Evolutionary conservation across 345 rosid species (phyloP).

Genomic region (Orychophragmus violaceus): DNA sequence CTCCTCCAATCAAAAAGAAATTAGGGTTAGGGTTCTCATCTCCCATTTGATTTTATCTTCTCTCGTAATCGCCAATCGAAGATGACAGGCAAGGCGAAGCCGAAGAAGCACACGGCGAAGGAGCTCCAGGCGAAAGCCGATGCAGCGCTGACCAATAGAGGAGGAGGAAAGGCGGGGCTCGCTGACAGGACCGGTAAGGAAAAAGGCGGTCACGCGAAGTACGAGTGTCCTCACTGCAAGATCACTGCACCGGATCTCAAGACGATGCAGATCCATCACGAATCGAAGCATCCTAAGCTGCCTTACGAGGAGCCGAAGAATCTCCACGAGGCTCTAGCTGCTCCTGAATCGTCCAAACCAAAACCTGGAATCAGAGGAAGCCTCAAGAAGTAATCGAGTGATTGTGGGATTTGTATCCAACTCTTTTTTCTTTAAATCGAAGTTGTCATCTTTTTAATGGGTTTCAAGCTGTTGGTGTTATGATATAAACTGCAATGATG

Average conservation of each 20-base stretch:
- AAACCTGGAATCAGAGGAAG: conserved; percentile 55
- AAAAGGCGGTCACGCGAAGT: conserved; percentile 94
- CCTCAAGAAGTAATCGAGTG: conserved; percentile 40
- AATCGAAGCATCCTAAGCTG: conserved; percentile 77
- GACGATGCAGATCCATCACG: conserved; percentile 97
- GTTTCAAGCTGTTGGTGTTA: conserved; percentile 1
- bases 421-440: background rate
- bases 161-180: conserved; percentile 92
- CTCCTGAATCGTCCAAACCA: conserved; percentile 34
- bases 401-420: background rate
- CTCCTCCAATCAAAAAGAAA: conserved; percentile 14
- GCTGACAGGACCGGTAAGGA: conserved; percentile 65
- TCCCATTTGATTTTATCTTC: background rate
- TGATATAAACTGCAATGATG: conserved; percentile 11
- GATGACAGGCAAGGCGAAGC: conserved; percentile 98
- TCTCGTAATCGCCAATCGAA: conserved; percentile 15
- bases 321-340: conserved; percentile 40
- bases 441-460: background rate
- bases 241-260: conserved; percentile 68
- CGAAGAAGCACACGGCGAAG: conserved; percentile 99
- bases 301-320: conserved; percentile 73
- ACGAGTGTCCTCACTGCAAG: conserved; percentile 91
- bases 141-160: conserved; percentile 87
- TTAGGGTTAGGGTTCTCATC: conserved; percentile 28
- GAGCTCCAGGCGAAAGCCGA: conserved; percentile 84